Evolutionary conservation across 495 filamentous ascomycete species (phyloP).

Genomic region (Parathielavia hyrcaniae): DNA sequence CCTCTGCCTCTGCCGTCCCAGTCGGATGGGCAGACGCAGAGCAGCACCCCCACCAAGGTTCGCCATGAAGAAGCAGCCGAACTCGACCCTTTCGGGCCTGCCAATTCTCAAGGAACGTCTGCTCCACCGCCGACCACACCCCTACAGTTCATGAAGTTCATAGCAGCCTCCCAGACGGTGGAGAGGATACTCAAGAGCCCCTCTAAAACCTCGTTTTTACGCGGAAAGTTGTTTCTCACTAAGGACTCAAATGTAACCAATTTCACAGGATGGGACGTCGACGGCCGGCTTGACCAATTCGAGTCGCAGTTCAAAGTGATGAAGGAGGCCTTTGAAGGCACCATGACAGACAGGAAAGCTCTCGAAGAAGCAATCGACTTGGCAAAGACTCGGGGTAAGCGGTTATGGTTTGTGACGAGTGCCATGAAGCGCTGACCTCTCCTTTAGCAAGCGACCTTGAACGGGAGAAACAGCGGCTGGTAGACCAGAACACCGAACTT

Average conservation of each 20-base stretch:
- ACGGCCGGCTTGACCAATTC: slow-evolving; percentile 58
- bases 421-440: slow-evolving; percentile 10
- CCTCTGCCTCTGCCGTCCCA: slow-evolving; percentile 9
- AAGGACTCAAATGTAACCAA: slow-evolving; percentile 60
- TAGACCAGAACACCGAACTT: slow-evolving; percentile 50
- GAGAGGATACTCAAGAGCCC: slow-evolving; percentile 23
- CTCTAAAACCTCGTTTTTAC: slow-evolving; percentile 17
- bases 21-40: slow-evolving; percentile 18
- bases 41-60: slow-evolving; percentile 3
- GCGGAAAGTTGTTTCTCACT: slow-evolving; percentile 51
- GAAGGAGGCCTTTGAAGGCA: slow-evolving; percentile 55
- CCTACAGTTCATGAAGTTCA: slow-evolving; percentile 1
- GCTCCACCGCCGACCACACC: slow-evolving; percentile 21
- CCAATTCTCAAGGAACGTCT: slow-evolving; percentile 3
- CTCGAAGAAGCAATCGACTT: slow-evolving; percentile 63
- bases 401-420: not conserved
- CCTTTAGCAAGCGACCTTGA: slow-evolving; percentile 62
- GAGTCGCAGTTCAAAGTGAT: slow-evolving; percentile 56
- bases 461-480: slow-evolving; percentile 49
- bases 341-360: slow-evolving; percentile 53
- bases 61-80: slow-evolving; percentile 16
- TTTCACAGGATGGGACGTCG: slow-evolving; percentile 65
- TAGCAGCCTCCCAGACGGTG: slow-evolving; percentile 15
- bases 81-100: slow-evolving; percentile 13
- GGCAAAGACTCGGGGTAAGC: slow-evolving; percentile 67